phyloP scores from a whole-genome alignment of 306 rosid genomes.

The Sphenostylis stenocarpa region DNA sequence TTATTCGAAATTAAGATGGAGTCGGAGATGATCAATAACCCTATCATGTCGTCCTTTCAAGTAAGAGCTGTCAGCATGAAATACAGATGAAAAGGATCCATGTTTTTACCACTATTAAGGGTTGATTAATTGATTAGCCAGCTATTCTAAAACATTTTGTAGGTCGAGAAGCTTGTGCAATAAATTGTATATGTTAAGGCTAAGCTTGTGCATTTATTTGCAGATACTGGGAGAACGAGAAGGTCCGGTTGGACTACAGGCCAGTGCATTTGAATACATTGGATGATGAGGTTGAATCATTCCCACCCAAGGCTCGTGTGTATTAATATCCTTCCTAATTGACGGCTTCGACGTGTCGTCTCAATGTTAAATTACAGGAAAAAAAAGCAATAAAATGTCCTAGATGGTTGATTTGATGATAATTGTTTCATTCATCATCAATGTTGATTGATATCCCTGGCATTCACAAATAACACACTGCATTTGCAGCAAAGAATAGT shows the following conservation, averaged over 20 bases:
- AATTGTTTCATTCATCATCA: constrained; percentile 42
- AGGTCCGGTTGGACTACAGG: constrained; percentile 82
- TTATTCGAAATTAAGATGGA: neutral
- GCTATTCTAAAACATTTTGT: neutral
- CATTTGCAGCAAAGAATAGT: constrained; percentile 36
- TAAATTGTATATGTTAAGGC: neutral
- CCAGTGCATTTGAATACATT: constrained; percentile 92
- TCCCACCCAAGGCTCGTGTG: constrained; percentile 98
- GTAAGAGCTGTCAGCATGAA: neutral
- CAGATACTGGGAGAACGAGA: constrained; percentile 87
- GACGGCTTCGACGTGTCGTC: constrained; percentile 11
- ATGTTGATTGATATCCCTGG: constrained; percentile 35
- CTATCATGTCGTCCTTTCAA: neutral
- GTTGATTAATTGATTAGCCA: neutral
- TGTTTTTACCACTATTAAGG: neutral
- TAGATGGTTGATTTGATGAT: constrained; percentile 35
- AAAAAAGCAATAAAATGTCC: constrained; percentile 37
- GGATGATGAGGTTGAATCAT: constrained; percentile 81
- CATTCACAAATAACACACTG: constrained; percentile 33
- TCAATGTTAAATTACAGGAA: constrained; percentile 25
- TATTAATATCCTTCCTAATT: constrained; percentile 45
- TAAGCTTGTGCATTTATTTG: constrained; percentile 36
- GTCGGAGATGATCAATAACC: neutral
- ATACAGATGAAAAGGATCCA: neutral
- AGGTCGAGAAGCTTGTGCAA: neutral